Conservation (phyloP, 306 rosid genomes). For the Canavalia ensiformis region DNA sequence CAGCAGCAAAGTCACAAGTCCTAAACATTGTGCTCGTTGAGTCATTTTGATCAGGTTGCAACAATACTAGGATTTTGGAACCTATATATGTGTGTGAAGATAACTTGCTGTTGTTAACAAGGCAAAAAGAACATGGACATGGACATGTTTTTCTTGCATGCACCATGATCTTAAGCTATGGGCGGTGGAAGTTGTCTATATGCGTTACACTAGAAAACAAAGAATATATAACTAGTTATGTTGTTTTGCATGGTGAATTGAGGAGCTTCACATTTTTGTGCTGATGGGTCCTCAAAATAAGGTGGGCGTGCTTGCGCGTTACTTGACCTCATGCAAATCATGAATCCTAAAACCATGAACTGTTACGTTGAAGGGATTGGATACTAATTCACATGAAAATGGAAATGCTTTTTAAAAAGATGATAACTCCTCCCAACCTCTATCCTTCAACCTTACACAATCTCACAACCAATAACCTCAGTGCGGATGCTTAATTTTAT, state of each 20-base stretch:
- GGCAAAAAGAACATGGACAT: not conserved
- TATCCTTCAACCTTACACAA: not conserved
- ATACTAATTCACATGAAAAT: constrained; percentile 44
- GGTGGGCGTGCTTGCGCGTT: not conserved
- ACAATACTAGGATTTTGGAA: no score
- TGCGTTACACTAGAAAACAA: not conserved
- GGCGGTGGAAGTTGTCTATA: constrained; percentile 3
- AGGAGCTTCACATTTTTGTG: not conserved
- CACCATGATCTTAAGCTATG: constrained; percentile 24
- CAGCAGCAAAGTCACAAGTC: constrained; percentile 31
- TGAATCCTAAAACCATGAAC: not conserved
- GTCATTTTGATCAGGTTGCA: constrained; percentile 26
- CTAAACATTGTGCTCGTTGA: constrained; percentile 17
- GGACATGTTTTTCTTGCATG: constrained; percentile 57
- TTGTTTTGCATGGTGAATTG: constrained; percentile 14
- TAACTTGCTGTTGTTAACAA: constrained; percentile 4
- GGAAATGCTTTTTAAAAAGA: constrained; percentile 33
- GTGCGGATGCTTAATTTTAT: not conserved
- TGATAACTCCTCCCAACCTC: not conserved
- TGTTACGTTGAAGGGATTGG: not conserved
- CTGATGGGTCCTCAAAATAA: constrained; percentile 3
- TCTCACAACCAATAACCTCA: not conserved
- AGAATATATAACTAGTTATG: constrained; percentile 18
- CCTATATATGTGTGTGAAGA: constrained; percentile 12
- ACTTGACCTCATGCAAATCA: not conserved